phyloP scores from a whole-genome alignment of 2,329 filamentous ascomycete species.

The Calonectria multiphialidica region DNA sequence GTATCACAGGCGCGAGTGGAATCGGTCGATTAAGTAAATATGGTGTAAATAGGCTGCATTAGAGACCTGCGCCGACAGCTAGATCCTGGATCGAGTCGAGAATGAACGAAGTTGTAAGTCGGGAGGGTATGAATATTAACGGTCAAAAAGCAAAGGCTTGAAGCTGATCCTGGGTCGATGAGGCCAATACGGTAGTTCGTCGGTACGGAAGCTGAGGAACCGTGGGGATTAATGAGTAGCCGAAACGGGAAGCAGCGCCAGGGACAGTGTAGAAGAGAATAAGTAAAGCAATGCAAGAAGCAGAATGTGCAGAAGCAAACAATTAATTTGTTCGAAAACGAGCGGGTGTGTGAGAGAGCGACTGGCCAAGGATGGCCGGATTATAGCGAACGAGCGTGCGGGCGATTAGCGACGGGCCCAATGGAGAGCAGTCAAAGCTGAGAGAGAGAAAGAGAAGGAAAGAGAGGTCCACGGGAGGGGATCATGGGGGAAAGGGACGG shows the following conservation, averaged over 20 bases:
- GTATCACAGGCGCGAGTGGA: conserved; percentile 18
- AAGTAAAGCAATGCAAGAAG: conserved; percentile 17
- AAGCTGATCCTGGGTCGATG: neutral
- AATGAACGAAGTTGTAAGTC: conserved; percentile 9
- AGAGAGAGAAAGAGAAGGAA: conserved; percentile 35
- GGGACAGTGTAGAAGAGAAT: conserved; percentile 21
- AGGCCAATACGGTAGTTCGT: neutral
- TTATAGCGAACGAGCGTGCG: conserved; percentile 42
- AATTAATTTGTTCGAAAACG: conserved; percentile 37
- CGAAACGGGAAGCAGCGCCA: conserved; percentile 23
- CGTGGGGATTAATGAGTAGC: conserved; percentile 27
- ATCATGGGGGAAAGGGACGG: conserved; percentile 40
- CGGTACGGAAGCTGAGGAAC: conserved; percentile 10
- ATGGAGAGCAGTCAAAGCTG: conserved; percentile 15
- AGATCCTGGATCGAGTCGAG: neutral
- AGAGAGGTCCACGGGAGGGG: conserved; percentile 36
- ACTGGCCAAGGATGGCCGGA: conserved; percentile 42
- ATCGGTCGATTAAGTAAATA: conserved; percentile 25
- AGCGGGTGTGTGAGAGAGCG: conserved; percentile 40
- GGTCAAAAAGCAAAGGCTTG: neutral
- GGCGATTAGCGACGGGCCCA: conserved; percentile 29
- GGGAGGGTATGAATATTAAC: neutral
- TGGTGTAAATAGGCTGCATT: conserved; percentile 25
- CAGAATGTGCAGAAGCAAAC: conserved; percentile 13
- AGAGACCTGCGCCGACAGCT: conserved; percentile 5